These are phyloP conservation scores for Diversispora epigaea DNA, from an alignment of 192 early-diverging fungal species.

Conservation along the genomic window DNA sequence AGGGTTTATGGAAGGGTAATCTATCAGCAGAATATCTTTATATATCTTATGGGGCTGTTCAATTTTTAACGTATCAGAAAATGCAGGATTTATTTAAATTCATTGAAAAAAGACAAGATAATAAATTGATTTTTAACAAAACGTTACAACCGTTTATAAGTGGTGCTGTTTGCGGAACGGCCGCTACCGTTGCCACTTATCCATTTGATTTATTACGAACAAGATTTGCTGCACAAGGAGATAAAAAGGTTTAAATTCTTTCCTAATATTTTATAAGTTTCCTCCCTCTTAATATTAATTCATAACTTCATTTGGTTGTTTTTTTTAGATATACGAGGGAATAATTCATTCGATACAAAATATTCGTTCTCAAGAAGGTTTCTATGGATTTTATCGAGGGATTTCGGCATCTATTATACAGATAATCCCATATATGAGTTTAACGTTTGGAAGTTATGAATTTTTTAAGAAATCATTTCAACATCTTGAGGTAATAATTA, in stretches of 20 bases:
- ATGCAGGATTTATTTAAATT: constrained; percentile 46
- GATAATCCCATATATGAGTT: constrained; percentile 95
- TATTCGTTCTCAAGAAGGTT: constrained; percentile 73
- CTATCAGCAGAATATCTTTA: constrained; percentile 91
- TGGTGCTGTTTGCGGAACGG: constrained; percentile 75
- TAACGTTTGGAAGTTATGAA: constrained; percentile 70
- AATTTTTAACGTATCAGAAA: constrained; percentile 78
- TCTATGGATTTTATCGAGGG: constrained; percentile 84
- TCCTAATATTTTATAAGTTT: no score
- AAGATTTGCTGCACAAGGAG: constrained; percentile 84
- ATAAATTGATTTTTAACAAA: neutral
- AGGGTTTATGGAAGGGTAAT: constrained; percentile 93
- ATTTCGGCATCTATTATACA: constrained; percentile 77
- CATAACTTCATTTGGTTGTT: neutral
- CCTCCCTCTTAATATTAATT: neutral
- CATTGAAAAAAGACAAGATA: neutral
- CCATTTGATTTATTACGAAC: constrained; percentile 96
- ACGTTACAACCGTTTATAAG: constrained; percentile 62
- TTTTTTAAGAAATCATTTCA: constrained; percentile 3
- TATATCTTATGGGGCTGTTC: constrained; percentile 82
- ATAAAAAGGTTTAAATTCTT: constrained; percentile 40
- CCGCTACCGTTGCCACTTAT: constrained; percentile 83
- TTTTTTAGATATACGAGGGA: constrained; percentile 61
- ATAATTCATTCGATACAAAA: constrained; percentile 61
- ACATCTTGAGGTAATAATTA: constrained; percentile 31